These are phyloP conservation scores for Amanita phalloides DNA, from an alignment of 768 basidiomycete species.

Conservation along the genomic window DNA sequence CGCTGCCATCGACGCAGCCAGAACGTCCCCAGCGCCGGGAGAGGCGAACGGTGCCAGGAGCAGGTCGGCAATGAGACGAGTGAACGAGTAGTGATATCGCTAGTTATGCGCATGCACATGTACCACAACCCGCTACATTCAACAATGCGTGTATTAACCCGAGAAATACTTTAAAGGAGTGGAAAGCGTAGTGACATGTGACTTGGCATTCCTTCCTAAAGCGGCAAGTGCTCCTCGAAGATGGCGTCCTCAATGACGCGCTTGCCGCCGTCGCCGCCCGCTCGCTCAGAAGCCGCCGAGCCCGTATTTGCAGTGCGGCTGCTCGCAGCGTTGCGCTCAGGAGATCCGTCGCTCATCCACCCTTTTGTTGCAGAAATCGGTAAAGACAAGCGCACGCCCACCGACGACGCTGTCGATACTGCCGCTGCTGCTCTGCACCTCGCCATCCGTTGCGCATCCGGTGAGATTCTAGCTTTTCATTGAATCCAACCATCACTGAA, in stretches of 20 bases:
- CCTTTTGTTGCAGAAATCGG: constrained; percentile 71
- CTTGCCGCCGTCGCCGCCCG: neutral
- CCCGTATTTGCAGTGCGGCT: neutral
- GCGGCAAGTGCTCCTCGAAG: neutral
- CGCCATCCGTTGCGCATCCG: constrained; percentile 71
- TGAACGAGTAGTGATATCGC: neutral
- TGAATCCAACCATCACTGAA: neutral
- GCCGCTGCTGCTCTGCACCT: constrained; percentile 73
- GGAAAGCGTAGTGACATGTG: too few relatives aligned
- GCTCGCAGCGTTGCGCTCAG: constrained; percentile 13
- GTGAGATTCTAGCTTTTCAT: constrained; percentile 26
- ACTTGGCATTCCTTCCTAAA: neutral
- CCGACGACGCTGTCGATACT: constrained; percentile 42
- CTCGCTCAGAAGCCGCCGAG: neutral
- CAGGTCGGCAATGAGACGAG: constrained; percentile 31
- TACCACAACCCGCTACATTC: neutral
- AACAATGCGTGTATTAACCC: neutral
- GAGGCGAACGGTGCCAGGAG: constrained; percentile 74
- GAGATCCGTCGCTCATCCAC: constrained; percentile 71
- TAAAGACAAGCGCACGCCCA: constrained; percentile 41
- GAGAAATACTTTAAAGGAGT: too few relatives aligned
- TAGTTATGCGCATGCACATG: constrained; percentile 2
- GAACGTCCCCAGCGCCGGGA: constrained; percentile 69
- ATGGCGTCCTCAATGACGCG: neutral
- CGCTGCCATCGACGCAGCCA: constrained; percentile 49